Conservation (phyloP, 768 basidiomycete genomes). For the Nidula microcarpa region DNA sequence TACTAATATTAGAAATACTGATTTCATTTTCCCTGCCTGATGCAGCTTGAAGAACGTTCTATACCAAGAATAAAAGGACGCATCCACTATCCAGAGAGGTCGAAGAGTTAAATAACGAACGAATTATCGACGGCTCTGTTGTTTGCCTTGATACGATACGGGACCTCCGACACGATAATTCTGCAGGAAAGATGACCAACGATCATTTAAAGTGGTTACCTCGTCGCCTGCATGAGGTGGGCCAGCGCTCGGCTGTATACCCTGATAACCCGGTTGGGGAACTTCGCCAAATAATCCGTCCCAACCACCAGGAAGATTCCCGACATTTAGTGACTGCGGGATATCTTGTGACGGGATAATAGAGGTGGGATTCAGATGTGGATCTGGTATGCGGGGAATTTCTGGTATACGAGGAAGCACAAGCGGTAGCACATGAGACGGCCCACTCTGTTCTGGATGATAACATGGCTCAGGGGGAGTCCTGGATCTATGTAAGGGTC, state of each 20-base stretch:
- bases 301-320: slow-evolving; percentile 31
- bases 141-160: not conserved
- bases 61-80: no score
- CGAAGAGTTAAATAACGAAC: no score
- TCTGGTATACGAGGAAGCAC: not conserved
- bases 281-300: slow-evolving; percentile 33
- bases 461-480: not conserved
- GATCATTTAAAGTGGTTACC: slow-evolving; percentile 27
- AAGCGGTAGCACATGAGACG: not conserved
- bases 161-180: slow-evolving; percentile 19
- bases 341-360: not conserved
- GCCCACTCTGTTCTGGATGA: not conserved
- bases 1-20: no score
- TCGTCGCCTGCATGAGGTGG: slow-evolving; percentile 8
- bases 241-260: slow-evolving; percentile 2
- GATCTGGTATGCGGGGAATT: no score
- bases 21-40: no score
- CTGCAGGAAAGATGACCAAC: slow-evolving; percentile 37
- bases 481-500: not conserved
- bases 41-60: no score
- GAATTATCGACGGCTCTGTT: no score
- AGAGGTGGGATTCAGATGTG: no score
- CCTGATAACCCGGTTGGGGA: slow-evolving; percentile 16
- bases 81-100: no score
- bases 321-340: slow-evolving; percentile 15